Conservation (phyloP, 2,329 filamentous ascomycete genomes). For the Xylaria arbuscula region DNA sequence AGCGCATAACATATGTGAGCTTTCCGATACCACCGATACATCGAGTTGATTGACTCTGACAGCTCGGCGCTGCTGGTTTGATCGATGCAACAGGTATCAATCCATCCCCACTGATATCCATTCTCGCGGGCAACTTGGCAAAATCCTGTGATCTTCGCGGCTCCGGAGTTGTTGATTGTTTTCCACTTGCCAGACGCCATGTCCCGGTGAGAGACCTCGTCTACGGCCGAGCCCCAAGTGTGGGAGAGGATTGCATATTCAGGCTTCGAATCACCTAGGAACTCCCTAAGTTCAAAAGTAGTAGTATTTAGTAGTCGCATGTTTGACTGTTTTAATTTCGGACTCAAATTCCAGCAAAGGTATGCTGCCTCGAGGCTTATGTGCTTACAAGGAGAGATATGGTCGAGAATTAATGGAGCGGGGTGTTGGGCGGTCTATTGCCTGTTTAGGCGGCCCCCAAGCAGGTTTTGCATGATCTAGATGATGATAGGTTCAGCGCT, state of each 20-base stretch:
- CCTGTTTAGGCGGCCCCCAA: no score
- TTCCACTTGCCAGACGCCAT: background rate
- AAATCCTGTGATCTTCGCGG: background rate
- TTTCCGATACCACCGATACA: background rate
- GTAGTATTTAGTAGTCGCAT: background rate
- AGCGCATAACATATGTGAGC: background rate
- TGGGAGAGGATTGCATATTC: background rate
- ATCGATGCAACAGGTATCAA: slow-evolving; percentile 2
- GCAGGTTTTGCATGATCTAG: no score
- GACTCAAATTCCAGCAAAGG: background rate
- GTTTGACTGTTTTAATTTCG: background rate
- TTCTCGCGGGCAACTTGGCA: background rate
- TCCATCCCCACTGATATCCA: background rate
- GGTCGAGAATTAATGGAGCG: no score
- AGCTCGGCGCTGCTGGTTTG: background rate
- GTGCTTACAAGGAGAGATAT: no score
- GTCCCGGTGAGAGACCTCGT: background rate
- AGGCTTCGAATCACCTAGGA: background rate
- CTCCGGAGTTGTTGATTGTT: background rate
- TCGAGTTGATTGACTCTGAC: background rate
- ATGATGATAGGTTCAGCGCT: no score
- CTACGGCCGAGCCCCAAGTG: background rate
- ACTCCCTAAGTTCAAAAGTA: background rate
- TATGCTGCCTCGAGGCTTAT: background rate
- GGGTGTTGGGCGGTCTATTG: no score